Evolutionary conservation across 2,329 filamentous ascomycete genomes (phyloP).

Genomic region (Purpureocillium takamizusanense): DNA sequence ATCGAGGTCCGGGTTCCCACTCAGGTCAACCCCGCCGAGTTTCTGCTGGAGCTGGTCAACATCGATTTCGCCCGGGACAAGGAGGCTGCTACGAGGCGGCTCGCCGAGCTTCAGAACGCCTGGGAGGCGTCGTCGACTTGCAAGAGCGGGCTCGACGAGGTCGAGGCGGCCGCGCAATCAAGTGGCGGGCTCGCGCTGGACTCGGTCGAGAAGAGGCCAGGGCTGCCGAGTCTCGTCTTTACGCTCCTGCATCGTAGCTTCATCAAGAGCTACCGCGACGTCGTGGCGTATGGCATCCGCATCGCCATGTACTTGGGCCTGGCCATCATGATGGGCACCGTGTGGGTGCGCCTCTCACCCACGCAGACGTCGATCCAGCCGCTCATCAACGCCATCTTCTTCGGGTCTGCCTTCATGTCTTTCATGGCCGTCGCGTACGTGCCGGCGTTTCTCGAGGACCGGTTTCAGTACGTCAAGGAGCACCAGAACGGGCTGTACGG

Average conservation of each 20-base stretch:
- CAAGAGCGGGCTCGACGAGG: slow-evolving; percentile 9
- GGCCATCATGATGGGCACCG: slow-evolving; percentile 81
- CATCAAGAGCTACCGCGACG: slow-evolving; percentile 76
- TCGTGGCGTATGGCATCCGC: slow-evolving; percentile 76
- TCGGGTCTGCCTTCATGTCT: slow-evolving; percentile 65
- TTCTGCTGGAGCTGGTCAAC: slow-evolving; percentile 69
- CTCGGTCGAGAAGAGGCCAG: slow-evolving; percentile 25
- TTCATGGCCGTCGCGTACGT: slow-evolving; percentile 83
- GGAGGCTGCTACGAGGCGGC: slow-evolving; percentile 29
- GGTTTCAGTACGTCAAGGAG: slow-evolving; percentile 40
- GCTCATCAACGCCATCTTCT: slow-evolving; percentile 76
- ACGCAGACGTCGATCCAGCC: slow-evolving; percentile 68
- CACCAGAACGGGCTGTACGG: slow-evolving; percentile 75
- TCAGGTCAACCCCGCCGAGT: slow-evolving; percentile 73
- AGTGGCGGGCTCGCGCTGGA: slow-evolving; percentile 12
- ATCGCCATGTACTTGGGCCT: slow-evolving; percentile 70
- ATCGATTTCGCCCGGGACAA: slow-evolving; percentile 56
- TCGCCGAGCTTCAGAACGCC: slow-evolving; percentile 14
- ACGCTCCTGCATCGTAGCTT: slow-evolving; percentile 70
- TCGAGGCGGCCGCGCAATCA: slow-evolving; percentile 17
- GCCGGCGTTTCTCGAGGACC: slow-evolving; percentile 74
- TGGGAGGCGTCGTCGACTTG: slow-evolving; percentile 17
- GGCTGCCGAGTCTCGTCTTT: slow-evolving; percentile 40
- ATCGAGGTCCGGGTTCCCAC: slow-evolving; percentile 55
- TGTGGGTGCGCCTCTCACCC: slow-evolving; percentile 66